Evolutionary conservation across 2,329 filamentous ascomycete species (phyloP), one percentile per base, ranked within the genome.

Genomic region (Penicillium verrucosum): DNA sequence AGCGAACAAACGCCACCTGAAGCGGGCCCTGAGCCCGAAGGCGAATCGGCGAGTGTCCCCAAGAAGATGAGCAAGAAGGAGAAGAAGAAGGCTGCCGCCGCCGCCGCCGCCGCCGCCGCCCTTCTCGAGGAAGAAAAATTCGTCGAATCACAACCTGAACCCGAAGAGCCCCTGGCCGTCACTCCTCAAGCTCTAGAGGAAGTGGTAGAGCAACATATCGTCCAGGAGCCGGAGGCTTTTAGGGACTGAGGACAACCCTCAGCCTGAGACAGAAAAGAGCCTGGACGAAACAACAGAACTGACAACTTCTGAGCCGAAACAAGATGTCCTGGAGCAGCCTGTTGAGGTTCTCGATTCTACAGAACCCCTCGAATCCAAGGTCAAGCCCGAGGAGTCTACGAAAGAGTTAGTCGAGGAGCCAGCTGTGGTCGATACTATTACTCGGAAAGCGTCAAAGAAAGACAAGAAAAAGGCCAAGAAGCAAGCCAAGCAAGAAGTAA

Each of bases 361-460:
- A 10, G 37, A 48, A 23, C 11, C 21, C 10, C n/a, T 44, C 30
- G 18, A 57, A 43, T 23, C 16, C 21, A 38, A 56, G 36, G 11
- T 25, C 11, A 44, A 36, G 3, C 62, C 56, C 36, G 61, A 59
- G 25, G 43, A 51, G 18, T 51, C 43, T 27, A 51, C 23, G 29
- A 48, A 49, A 47, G 56, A 60, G 16, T 42, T 52, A 21, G 47
- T 36, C 10, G 60, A 65, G 5, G 61, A 68, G 6, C 29, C 45
- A 34, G 41, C 56, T 49, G 59, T 50, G 1, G 44, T 48, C 12
- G 57, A 56, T 8, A 37, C 63, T 12, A 23, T 62, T 32, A 59
- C 61, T 34, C 61, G 63, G 62, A 70, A 72, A 50, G 50, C 65
- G 11, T 70, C 68, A 45, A 76, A 76, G 61, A 76, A 76, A 54